Evolutionary conservation across 208 protist genomes (phyloP), one percentile per base, ranked within the genome.

Genomic region (Acanthamoeba polyphaga): DNA sequence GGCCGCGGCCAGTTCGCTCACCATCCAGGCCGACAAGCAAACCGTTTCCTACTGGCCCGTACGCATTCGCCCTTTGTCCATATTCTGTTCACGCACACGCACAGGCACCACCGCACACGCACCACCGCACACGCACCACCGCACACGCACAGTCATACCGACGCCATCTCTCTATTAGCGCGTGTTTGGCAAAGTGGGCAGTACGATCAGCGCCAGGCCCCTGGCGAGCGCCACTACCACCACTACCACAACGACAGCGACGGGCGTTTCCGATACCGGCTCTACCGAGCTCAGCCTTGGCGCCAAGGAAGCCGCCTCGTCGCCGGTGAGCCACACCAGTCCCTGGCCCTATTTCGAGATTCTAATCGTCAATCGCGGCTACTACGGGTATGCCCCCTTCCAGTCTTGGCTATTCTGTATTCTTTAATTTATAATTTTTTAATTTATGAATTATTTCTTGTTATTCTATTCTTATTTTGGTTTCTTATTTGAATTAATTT

Each of bases 341-440:
- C 80, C 80, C 7, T 92, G 87, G 87, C 87, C 87, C 87, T 92
- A 92, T 24, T 92, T 76, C 66, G 87, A 92, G 49, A 38, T 92
- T 38, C 60, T 74, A 4, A 92, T 92, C 49, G 24, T 92, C 9
- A 76, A 46, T 24, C 55, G 64, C 15, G 87, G 87, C 38, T 68
- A 76, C 43, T 74, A 92, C 38, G 87, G 87, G 87, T 76, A 38
- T 27, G 29, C 0, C 29, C 24, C 62, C 6, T 62, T 62, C 10
- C 9, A 8, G 24, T 68, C 15, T 29, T 12, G 1, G 24, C 27
- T 68, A 8, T 3, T 10, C 0, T 9, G 24, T 68, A 29, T 9
- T 29, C 1, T 29, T 32, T 34, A 12, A 88, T 88, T 15, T 2
- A n/a, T 19, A 0, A 15, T 78, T 38, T 49, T 19, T 15, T 15